A percentile compares a stretch with the other conserved stretches of the same genome.
These are phyloP conservation scores for Lizanozyma gosingica DNA, from an alignment of 1,139 yeast genomes.

Conservation along the genomic window DNA sequence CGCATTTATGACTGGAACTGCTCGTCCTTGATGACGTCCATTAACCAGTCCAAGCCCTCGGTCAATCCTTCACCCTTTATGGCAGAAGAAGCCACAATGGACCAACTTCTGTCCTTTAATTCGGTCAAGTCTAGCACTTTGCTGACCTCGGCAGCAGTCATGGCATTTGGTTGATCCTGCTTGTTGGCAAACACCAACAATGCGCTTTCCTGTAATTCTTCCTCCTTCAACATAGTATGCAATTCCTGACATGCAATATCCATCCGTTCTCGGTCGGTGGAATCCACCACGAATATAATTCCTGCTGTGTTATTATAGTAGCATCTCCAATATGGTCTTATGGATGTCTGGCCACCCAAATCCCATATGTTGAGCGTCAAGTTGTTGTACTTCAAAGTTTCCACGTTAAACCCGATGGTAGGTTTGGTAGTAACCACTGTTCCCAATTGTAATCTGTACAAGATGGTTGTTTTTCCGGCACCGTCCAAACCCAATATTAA, in stretches of 20 bases:
- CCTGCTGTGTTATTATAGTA: slow-evolving; percentile 96
- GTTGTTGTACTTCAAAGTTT: slow-evolving; percentile 83
- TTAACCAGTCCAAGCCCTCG: slow-evolving; percentile 95
- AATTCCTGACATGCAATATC: slow-evolving; percentile 82
- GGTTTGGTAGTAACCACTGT: slow-evolving; percentile 94
- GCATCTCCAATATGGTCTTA: slow-evolving; percentile 97
- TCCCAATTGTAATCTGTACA: slow-evolving; percentile 85
- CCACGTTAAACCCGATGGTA: slow-evolving; percentile 95
- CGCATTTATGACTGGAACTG: slow-evolving; percentile 34
- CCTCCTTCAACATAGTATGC: slow-evolving; percentile 87
- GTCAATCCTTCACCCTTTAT: slow-evolving; percentile 92
- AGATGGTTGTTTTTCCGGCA: slow-evolving; percentile 95
- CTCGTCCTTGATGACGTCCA: slow-evolving; percentile 91
- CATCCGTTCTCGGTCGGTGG: slow-evolving; percentile 91
- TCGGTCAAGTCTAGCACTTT: slow-evolving; percentile 80
- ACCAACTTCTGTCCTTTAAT: slow-evolving; percentile 94
- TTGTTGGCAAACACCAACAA: slow-evolving; percentile 92
- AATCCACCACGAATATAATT: slow-evolving; percentile 91
- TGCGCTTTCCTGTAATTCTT: slow-evolving; percentile 84
- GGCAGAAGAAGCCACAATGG: slow-evolving; percentile 95
- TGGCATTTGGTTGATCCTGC: slow-evolving; percentile 94
- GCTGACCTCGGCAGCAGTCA: slow-evolving; percentile 90
- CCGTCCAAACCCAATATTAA: slow-evolving; percentile 92
- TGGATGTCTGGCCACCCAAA: slow-evolving; percentile 94
- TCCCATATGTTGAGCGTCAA: slow-evolving; percentile 85